Evolutionary conservation across 2,329 filamentous ascomycete genomes (phyloP), one percentile per base, ranked within the genome.

Genomic region (Apiospora malaysiana): DNA sequence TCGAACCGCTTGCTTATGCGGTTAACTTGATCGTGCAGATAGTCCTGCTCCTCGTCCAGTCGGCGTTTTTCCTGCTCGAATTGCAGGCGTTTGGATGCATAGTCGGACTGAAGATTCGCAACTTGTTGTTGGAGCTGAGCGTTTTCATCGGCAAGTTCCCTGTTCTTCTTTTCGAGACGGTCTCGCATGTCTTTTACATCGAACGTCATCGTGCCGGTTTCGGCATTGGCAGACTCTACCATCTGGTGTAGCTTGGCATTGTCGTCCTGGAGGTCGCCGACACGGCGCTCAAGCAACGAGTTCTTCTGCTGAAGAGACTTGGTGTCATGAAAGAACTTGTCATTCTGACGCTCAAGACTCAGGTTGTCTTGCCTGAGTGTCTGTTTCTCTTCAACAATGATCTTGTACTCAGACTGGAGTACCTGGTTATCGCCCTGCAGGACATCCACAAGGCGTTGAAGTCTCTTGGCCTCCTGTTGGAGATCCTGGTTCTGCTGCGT

Each of bases 251-350:
- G 80, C 69, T 84, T 84, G 66, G 82, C 74, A 37, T 86, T 84
- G 66, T 87, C 82, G 9, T 83, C 82, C 65, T 85, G 82, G n/a
- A 87, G 77, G 45, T 83, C 81, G 27, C 82, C 82, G 40, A 84
- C 78, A 70, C 82, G 84, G 66, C 83, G 83, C 75, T 85, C 84
- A 71, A 85, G 87, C 69, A 80, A 80, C 32, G 83, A 81, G 73
- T 87, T 88, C 75, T 88, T 75, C 63, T 79, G 74, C 66, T 79
- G 76, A 18, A 79, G 74, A 63, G 72, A 69, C 51, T 77, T 77
- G 79, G 86, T 88, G 75, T 88, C 86, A 70, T 81, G 84, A 74
- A 86, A 88, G 74, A 87, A 88, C 72, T 84, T 85, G 68, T 88
- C 86, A 71, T 88, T 88, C 76, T 87, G 85, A 47, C 84, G 85